These are phyloP conservation scores for Arthrobotrys iridis DNA, from an alignment of 2,329 filamentous ascomycete genomes.

Conservation along the genomic window DNA sequence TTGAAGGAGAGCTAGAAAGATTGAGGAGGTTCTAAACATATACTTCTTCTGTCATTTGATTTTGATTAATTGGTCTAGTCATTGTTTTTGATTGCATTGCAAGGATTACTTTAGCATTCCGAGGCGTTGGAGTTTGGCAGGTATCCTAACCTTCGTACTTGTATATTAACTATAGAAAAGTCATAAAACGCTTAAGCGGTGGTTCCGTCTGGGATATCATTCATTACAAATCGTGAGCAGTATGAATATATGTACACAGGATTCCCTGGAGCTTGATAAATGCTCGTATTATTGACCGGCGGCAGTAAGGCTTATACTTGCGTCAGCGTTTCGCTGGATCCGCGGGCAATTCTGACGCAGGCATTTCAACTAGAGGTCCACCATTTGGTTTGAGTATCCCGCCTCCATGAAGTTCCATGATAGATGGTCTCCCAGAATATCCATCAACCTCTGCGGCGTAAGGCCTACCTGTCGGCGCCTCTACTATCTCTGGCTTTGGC, in stretches of 20 bases:
- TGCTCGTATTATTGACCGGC: neutral
- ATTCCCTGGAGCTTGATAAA: neutral
- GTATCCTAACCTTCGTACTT: conserved; percentile 1
- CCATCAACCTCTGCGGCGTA: conserved; percentile 19
- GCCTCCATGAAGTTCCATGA: conserved; percentile 1
- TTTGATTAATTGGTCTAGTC: neutral
- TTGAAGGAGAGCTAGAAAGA: conserved; percentile 41
- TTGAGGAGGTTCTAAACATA: conserved; percentile 16
- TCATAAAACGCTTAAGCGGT: neutral
- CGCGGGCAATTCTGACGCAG: conserved; percentile 4
- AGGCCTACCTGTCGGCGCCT: neutral
- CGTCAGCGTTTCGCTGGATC: neutral
- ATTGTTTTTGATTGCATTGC: conserved; percentile 10
- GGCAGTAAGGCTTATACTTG: neutral
- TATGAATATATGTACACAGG: neutral
- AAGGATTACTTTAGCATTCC: conserved; percentile 15
- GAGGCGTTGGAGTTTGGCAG: conserved; percentile 20
- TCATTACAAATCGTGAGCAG: neutral
- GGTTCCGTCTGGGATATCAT: conserved; percentile 17
- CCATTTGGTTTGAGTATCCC: neutral
- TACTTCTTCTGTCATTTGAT: neutral
- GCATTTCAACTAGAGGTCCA: neutral
- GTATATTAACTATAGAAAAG: neutral
- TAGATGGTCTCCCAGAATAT: conserved; percentile 6
- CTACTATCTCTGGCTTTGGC: neutral